Conservation (phyloP, 208 protist genomes). For the Plasmodiophora brassicae region DNA sequence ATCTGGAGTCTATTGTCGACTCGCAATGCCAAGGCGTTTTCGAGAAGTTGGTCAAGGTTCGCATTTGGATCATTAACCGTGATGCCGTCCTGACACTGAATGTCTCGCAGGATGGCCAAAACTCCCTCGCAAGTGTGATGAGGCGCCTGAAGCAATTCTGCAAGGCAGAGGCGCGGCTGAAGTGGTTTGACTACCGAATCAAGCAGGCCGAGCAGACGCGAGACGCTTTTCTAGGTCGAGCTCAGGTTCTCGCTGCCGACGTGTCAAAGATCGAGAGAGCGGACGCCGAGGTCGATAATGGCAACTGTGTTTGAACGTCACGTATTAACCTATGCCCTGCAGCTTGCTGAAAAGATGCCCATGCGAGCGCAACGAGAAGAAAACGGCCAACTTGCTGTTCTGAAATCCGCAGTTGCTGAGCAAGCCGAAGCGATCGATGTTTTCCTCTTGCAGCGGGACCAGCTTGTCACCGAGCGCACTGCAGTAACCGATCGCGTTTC, state of each 20-base stretch:
- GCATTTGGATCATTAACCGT: too few relatives aligned
- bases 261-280: not conserved
- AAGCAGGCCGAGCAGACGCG: not conserved
- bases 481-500: too few relatives aligned
- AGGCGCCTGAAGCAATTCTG: not conserved
- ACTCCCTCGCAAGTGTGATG: not conserved
- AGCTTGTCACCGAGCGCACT: too few relatives aligned
- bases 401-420: not conserved
- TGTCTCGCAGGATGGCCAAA: too few relatives aligned
- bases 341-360: too few relatives aligned
- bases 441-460: too few relatives aligned
- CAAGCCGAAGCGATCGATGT: slow-evolving; percentile 6
- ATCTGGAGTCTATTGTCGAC: not conserved
- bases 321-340: too few relatives aligned
- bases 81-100: too few relatives aligned
- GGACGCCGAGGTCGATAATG: not conserved
- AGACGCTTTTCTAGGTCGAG: not conserved
- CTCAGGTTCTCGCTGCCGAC: not conserved
- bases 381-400: not conserved
- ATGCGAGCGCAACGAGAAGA: not conserved
- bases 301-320: too few relatives aligned
- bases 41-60: not conserved
- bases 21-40: not conserved
- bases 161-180: not conserved
- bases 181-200: not conserved